Evolutionary conservation across 2,329 filamentous ascomycete genomes (phyloP), one percentile per base, ranked within the genome.

Genomic region (Xylaria hypoxylon): DNA sequence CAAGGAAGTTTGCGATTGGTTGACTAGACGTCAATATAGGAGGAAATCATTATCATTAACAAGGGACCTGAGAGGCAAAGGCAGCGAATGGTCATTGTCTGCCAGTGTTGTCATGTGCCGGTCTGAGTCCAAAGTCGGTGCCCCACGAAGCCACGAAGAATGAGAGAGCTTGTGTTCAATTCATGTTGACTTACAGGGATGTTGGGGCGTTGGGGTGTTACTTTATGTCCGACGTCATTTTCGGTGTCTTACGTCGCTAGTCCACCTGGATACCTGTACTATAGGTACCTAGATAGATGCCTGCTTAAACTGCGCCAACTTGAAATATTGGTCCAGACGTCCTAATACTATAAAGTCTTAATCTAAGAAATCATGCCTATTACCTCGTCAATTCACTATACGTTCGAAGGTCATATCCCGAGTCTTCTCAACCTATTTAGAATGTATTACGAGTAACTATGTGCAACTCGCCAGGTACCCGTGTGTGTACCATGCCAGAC

Each of bases 161-260:
- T 40, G 45, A 42, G 40, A 48, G 40, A 45, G 57, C 38, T 6
- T 19, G n/a, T 7, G 60, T 42, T 50, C 44, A 48, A 24, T 60
- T 59, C 44, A 45, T 48, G 59, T 63, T 55, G 56, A 50, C 51
- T 33, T 67, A 33, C 53, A 58, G 58, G 67, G 67, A 52, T 68
- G 33, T 53, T 33, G 57, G 47, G 5, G 28, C 28, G 28, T 8
- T 5, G 35, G 57, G 45, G 52, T n/a, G 31, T 56, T 6, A 38
- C 59, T 47, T 17, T 62, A 24, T 53, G 59, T 56, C 38, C 64
- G 60, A 69, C 68, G 68, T 69, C 68, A 69, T 69, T 59, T 35
- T 33, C 28, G 35, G 56, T 50, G 4, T 19, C 11, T 33, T 38
- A 40, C 11, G n/a, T n/a, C n/a, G n/a, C n/a, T n/a, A n/a, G n/a